Percentiles rank a stretch among this genome's conserved stretches.
These are phyloP conservation scores for Epichloe brachyelytri DNA, from an alignment of 2,329 filamentous ascomycete species.

Conservation along the genomic window DNA sequence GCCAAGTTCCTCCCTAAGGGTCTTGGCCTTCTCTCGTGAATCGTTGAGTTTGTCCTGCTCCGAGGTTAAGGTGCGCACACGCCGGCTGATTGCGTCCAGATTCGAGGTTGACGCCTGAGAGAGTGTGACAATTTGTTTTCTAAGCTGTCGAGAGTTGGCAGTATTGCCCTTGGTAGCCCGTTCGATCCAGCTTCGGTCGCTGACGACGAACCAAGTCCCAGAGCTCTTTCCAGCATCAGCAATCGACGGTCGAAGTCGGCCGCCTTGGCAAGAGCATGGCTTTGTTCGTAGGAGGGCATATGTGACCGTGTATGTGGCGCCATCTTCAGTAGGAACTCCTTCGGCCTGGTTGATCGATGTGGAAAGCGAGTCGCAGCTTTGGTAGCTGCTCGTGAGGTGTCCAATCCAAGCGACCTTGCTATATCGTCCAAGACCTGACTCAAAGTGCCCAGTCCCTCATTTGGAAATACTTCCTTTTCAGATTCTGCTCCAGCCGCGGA, in stretches of 20 bases:
- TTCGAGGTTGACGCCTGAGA: conserved; percentile 59
- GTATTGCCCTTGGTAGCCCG: conserved; percentile 51
- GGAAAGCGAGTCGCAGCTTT: conserved; percentile 3
- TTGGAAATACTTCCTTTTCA: conserved; percentile 29
- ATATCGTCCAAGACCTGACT: conserved; percentile 62
- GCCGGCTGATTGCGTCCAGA: conserved; percentile 57
- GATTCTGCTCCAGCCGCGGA: conserved; percentile 32
- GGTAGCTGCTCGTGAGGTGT: conserved; percentile 6
- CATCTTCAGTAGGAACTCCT: conserved; percentile 12
- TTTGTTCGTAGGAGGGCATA: conserved; percentile 52
- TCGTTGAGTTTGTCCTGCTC: conserved; percentile 64
- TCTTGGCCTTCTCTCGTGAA: conserved; percentile 47
- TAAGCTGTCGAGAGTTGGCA: conserved; percentile 70
- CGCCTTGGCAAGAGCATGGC: conserved; percentile 62
- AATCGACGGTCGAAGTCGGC: conserved; percentile 82
- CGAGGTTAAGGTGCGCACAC: conserved; percentile 55
- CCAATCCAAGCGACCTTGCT: conserved; percentile 18
- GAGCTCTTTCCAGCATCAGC: conserved; percentile 60
- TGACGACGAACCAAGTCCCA: conserved; percentile 63
- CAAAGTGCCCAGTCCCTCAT: conserved; percentile 43
- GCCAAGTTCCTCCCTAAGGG: conserved; percentile 45
- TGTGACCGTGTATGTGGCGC: conserved; percentile 49
- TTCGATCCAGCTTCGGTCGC: conserved; percentile 48
- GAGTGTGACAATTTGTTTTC: conserved; percentile 67
- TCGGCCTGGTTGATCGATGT: conserved; percentile 10